Percentiles rank a stretch among this genome's conserved stretches.
Evolutionary conservation across 352 stramenopile genomes (phyloP).

Genomic region (Phytophthora syringae): DNA sequence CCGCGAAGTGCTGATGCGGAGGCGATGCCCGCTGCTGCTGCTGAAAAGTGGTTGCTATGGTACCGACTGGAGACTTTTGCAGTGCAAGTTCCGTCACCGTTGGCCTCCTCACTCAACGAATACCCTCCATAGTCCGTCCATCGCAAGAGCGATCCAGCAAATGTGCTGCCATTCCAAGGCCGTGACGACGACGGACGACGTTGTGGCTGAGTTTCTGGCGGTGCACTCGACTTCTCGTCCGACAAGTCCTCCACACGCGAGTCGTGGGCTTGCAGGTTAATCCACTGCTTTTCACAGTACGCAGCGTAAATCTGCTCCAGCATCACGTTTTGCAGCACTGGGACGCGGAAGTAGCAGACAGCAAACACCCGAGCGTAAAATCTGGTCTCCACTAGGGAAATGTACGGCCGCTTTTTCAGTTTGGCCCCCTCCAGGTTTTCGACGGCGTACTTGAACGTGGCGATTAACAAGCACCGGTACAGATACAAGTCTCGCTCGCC

Average conservation of each 20-base stretch:
- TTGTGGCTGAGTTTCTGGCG: constrained; percentile 13
- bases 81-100: constrained; percentile 30
- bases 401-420: constrained; percentile 50
- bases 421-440: constrained; percentile 64
- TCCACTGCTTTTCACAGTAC: constrained; percentile 62
- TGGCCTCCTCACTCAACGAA: constrained; percentile 43
- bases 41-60: constrained; percentile 27
- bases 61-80: constrained; percentile 35
- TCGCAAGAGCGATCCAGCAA: constrained; percentile 53
- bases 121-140: constrained; percentile 70
- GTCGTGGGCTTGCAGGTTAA: constrained; percentile 38
- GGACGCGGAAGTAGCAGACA: constrained; percentile 73
- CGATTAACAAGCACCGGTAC: constrained; percentile 73
- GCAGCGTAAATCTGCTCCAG: constrained; percentile 60
- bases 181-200: constrained; percentile 49
- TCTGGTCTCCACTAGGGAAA: constrained; percentile 60
- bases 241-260: constrained; percentile 35
- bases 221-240: constrained; percentile 1
- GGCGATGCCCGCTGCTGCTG: constrained; percentile 6
- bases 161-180: constrained; percentile 60
- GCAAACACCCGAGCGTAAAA: constrained; percentile 78
- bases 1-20: constrained; percentile 33
- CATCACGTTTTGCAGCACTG: constrained; percentile 57
- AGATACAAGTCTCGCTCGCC: constrained; percentile 63
- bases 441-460: constrained; percentile 77